Base-by-base conservation (phyloP, 345 rosid genomes). In the Gossypium arboreum region DNA sequence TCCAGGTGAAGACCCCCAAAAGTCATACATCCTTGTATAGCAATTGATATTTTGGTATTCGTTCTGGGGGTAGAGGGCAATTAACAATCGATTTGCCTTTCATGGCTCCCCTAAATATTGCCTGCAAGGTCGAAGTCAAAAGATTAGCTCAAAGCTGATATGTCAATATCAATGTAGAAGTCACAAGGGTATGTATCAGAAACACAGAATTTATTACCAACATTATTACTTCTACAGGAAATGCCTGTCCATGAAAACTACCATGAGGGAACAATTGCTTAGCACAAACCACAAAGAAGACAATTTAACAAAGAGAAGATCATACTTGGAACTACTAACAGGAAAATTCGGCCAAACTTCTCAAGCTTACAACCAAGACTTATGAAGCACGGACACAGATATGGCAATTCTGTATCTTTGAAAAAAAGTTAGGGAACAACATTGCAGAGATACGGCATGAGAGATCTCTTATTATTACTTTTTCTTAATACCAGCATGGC, bases 51-150 rank as follows among this genome's bases (percentile, higher is more conserved):
- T 88, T 90, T 9, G 98, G 94, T 80, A 93, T 86, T 69, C 92
- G 81, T 80, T 91, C 97, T 0, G 85, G 86, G 1, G 98, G 99
- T 45, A 95, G 71, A 0, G 98, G 96, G 63, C 97, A 93, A 54
- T 71, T 76, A 67, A 90, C 96, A 15, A 93, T 95, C 80, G 90
- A 76, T 89, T 95, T 93, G 74, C 98, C 97, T 79, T 91, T 95
- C 99, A 95, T 91, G 20, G 98, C 99, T 67, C 96, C 98, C 84
- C 96, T 81, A 71, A 80, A 95, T 79, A 91, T 89, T 55, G 88
- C 93, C 98, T 94, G 85, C 81, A 80, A 51, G 43, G 55, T 71
- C 41, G 16, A 11, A 3, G 77, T 20, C 29, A 3, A 44, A 47
- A 12, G 17, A 55, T 55, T 61, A n/a, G 27, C 54, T 43, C 22